Evolutionary conservation across 768 basidiomycete genomes (phyloP).

Genomic region (Mycena polygramma): DNA sequence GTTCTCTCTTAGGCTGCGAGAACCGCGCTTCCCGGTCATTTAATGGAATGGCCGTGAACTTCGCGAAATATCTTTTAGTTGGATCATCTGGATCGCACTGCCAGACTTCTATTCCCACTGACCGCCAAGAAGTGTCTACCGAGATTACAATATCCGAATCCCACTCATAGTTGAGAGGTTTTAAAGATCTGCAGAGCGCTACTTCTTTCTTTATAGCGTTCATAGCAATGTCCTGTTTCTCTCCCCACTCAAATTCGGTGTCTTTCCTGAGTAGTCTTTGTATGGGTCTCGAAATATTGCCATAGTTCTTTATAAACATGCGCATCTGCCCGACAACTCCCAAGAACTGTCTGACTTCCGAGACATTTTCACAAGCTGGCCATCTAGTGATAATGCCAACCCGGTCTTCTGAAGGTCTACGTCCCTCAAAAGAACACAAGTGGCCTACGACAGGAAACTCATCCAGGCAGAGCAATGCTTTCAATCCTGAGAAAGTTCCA

Average conservation of each 20-base stretch:
- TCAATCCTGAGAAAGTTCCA: conserved; percentile 42
- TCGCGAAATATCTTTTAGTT: conserved; percentile 40
- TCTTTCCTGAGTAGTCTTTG: not conserved
- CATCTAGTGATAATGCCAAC: not conserved
- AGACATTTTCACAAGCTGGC: not conserved
- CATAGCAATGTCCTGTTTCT: not conserved
- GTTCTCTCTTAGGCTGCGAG: conserved; percentile 56
- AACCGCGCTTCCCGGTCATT: conserved; percentile 49
- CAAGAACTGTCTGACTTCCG: not conserved
- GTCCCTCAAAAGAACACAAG: conserved; percentile 49
- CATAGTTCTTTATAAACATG: conserved; percentile 11
- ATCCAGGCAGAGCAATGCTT: conserved; percentile 45
- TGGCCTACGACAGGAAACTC: conserved; percentile 52
- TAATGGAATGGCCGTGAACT: conserved; percentile 55
- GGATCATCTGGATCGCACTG: conserved; percentile 45
- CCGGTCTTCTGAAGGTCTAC: conserved; percentile 39
- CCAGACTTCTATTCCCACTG: conserved; percentile 52
- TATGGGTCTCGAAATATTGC: not conserved
- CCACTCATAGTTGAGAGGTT: conserved; percentile 49
- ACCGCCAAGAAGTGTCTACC: conserved; percentile 53
- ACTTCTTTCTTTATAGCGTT: not conserved
- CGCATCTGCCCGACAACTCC: not conserved
- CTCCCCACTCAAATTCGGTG: conserved; percentile 41
- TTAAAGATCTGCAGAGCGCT: conserved; percentile 41
- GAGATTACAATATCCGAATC: conserved; percentile 45